Evolutionary conservation across 2,329 filamentous ascomycete species (phyloP), one percentile per base, ranked within the genome.

Genomic region (Colletotrichum tamarilloi): DNA sequence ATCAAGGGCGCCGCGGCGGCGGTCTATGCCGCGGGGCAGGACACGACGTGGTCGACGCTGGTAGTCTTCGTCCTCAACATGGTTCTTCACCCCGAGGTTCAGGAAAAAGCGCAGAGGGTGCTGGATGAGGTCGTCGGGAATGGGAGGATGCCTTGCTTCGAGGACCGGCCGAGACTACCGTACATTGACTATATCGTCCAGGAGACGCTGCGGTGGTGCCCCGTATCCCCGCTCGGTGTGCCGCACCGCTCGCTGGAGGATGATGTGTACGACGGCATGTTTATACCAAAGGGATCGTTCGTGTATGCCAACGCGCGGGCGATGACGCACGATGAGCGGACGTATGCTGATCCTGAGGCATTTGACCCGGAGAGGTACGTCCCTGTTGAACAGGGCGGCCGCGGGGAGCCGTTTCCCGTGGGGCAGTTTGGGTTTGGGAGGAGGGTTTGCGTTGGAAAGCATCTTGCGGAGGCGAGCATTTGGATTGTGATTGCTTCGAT

Each of bases 241-340:
- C 89, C 90, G 1, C 89, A 92, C 77, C 84, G 81, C 46, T 67
- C 68, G 1, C 24, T 64, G 11, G 53, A 86, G 55, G 89, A 91
- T 62, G 89, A 91, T 64, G 81, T 85, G 6, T 91, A 90, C 76
- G 80, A 87, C 12, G 89, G 86, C 24, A 87, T 88, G 79, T 84
- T 85, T 68, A 90, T 92, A 55, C 89, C 88, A 2, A 86, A 85
- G 9, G 89, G 89, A 1, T 82, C 83, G 3, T 77, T 84, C 7
- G 78, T 86, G 1, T 82, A 82, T 63, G 82, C 84, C 28, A 87
- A 86, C 57, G 78, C 82, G 6, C 79, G 81, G 9, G 84, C 84
- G 46, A 89, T 86, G 83, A 84, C 81, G 14, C 80, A 81, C 35
- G 81, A 89, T 70, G 75, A 81, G 60, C 53, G 64, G 2, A 77